Conservation (phyloP, 192 early-diverging fungal species). For the Jimgerdemannia lactiflua region DNA sequence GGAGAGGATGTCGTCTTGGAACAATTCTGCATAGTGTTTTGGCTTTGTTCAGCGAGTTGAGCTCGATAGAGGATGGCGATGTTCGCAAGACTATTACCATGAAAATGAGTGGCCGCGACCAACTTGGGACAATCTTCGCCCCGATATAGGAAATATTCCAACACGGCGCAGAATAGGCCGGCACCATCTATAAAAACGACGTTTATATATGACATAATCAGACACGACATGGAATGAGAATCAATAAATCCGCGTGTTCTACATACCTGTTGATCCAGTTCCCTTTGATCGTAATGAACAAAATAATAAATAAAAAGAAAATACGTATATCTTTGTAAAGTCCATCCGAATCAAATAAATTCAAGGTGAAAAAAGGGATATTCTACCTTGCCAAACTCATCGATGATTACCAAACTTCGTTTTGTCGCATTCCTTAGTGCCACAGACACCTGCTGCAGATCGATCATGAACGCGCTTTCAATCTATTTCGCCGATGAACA, state of each 20-base stretch:
- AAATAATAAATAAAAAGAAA: too few relatives aligned
- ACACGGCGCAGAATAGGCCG: conserved; percentile 69
- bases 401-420: conserved; percentile 62
- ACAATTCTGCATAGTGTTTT: conserved; percentile 40
- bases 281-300: conserved; percentile 22
- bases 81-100: conserved; percentile 45
- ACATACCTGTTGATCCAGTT: conserved; percentile 50
- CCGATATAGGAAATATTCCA: conserved; percentile 54
- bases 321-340: too few relatives aligned
- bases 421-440: conserved; percentile 49
- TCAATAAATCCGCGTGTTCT: neutral
- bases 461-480: conserved; percentile 72
- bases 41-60: neutral
- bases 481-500: conserved; percentile 28
- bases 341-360: too few relatives aligned
- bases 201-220: too few relatives aligned
- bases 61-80: conserved; percentile 2
- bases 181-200: conserved; percentile 60
- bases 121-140: conserved; percentile 57
- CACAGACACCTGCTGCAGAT: conserved; percentile 59
- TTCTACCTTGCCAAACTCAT: conserved; percentile 79
- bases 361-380: too few relatives aligned
- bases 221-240: too few relatives aligned
- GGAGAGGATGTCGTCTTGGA: conserved; percentile 44
- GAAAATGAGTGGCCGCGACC: conserved; percentile 86